phyloP scores from a whole-genome alignment of 805 yeast species.

The Wickerhamiella australiensis region DNA sequence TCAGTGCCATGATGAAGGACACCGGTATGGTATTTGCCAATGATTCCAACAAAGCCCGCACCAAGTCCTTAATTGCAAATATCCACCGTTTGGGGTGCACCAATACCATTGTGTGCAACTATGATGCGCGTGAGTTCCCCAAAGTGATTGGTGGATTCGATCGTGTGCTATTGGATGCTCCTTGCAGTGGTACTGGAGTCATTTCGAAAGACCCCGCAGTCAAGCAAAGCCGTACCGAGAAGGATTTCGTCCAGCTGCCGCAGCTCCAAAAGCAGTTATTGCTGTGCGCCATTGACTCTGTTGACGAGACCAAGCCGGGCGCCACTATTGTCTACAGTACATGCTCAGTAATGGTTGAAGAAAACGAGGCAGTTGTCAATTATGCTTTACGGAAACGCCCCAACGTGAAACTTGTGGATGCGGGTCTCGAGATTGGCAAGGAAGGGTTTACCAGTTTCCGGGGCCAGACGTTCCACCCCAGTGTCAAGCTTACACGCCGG shows the following conservation, averaged over 20 bases:
- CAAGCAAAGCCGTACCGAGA: constrained; percentile 84
- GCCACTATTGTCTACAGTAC: constrained; percentile 94
- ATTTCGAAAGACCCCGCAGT: constrained; percentile 95
- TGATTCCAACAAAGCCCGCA: constrained; percentile 92
- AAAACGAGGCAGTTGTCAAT: constrained; percentile 97
- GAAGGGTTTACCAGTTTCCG: constrained; percentile 89
- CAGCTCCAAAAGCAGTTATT: constrained; percentile 90
- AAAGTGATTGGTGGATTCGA: constrained; percentile 98
- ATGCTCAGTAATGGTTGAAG: constrained; percentile 96
- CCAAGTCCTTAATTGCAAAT: constrained; percentile 91
- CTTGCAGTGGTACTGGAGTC: constrained; percentile 99
- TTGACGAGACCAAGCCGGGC: constrained; percentile 83
- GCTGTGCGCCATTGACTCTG: constrained; percentile 92
- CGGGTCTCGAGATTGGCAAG: constrained; percentile 87
- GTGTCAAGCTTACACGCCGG: constrained; percentile 72
- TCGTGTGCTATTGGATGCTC: constrained; percentile 90
- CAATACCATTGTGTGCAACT: constrained; percentile 90
- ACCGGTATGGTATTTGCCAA: constrained; percentile 97
- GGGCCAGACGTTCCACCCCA: constrained; percentile 79
- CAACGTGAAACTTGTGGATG: constrained; percentile 84
- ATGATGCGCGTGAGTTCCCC: constrained; percentile 97
- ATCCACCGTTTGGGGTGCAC: constrained; percentile 95
- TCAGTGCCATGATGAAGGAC: constrained; percentile 93
- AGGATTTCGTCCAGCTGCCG: constrained; percentile 92
- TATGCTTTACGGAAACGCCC: constrained; percentile 94